These are phyloP conservation scores for Saccharomycodes ludwigii DNA, from an alignment of 805 yeast species.

Conservation along the genomic window DNA sequence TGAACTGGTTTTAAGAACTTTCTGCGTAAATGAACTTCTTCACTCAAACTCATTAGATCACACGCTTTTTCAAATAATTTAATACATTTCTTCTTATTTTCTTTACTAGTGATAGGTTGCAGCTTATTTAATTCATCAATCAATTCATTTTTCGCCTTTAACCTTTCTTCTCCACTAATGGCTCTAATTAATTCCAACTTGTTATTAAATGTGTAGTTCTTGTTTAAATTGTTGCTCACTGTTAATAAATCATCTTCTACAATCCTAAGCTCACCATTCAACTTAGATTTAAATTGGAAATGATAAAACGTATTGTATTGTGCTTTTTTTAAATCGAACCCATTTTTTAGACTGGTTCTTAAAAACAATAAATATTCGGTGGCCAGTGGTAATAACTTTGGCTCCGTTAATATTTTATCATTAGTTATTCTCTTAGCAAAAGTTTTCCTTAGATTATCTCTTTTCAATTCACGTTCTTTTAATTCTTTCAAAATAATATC, in stretches of 20 bases:
- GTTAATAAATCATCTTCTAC: too few relatives aligned
- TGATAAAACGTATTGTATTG: conserved; percentile 44
- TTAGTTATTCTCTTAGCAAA: conserved; percentile 20
- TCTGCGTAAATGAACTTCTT: conserved; percentile 30
- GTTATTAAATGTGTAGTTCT: conserved; percentile 16
- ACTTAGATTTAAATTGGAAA: conserved; percentile 30
- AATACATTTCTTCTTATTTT: conserved; percentile 28
- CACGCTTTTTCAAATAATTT: conserved; percentile 29
- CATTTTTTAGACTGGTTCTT: conserved; percentile 44
- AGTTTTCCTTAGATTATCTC: conserved; percentile 19
- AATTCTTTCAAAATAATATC: conserved; percentile 35
- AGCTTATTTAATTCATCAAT: conserved; percentile 13
- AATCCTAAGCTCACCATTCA: too few relatives aligned
- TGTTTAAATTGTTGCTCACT: conserved; percentile 12
- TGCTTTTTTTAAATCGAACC: conserved; percentile 45
- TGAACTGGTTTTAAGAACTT: conserved; percentile 42
- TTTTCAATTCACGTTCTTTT: conserved; percentile 29
- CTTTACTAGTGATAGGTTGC: conserved; percentile 7
- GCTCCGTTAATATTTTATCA: conserved; percentile 15
- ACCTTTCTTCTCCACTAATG: conserved; percentile 23
- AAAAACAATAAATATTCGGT: conserved; percentile 41
- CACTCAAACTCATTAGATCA: conserved; percentile 17
- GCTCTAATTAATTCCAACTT: conserved; percentile 12
- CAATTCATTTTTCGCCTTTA: conserved; percentile 16
- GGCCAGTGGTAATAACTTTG: conserved; percentile 26